Conservation (phyloP, 83 land plant genomes). For the Picea abies region DNA sequence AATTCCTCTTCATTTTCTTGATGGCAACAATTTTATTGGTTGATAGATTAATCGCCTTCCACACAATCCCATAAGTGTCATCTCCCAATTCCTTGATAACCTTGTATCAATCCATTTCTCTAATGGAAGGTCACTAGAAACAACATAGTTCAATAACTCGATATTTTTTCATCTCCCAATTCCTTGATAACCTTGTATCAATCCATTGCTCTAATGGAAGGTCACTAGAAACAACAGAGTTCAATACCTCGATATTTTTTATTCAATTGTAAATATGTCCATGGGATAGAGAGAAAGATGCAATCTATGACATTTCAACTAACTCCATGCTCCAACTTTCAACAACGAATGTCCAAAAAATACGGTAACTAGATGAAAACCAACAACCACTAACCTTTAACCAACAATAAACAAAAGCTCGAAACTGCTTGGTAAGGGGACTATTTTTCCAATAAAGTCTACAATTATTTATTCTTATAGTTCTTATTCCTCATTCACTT, state of each 20-base stretch:
- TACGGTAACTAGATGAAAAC: not conserved
- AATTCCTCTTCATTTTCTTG: no score
- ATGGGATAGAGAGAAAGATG: not conserved
- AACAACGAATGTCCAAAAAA: not conserved
- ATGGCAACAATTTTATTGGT: no score
- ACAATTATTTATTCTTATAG: no score
- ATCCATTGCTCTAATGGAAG: not conserved
- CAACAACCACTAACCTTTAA: slow-evolving; percentile 8
- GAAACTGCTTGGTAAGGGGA: not conserved
- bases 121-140: not conserved
- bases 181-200: no score
- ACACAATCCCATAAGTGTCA: no score
- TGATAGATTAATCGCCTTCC: no score
- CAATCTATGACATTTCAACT: not conserved
- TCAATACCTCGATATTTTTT: not conserved
- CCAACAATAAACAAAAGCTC: not conserved
- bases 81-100: slow-evolving; percentile 35
- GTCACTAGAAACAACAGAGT: not conserved
- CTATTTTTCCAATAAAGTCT: not conserved
- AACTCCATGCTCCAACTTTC: not conserved
- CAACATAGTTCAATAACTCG: not conserved
- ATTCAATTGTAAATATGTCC: not conserved
- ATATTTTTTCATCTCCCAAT: not conserved
- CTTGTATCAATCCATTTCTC: slow-evolving; percentile 34
- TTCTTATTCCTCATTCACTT: not conserved